phyloP scores from a whole-genome alignment of 2,329 filamentous ascomycete genomes.

The Periconia macrospinosa region DNA sequence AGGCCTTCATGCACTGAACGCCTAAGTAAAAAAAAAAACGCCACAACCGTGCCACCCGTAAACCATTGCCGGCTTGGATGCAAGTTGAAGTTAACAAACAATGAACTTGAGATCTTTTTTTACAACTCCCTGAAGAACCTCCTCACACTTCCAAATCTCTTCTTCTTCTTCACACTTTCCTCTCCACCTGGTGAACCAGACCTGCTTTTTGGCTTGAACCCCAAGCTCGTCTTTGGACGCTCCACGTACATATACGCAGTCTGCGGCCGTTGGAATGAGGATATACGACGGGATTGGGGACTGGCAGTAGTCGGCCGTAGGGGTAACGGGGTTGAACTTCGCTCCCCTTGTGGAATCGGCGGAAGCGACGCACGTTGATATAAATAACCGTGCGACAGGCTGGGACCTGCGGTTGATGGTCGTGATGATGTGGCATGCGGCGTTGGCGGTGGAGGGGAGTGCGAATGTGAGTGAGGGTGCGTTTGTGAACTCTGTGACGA shows the following conservation, averaged over 20 bases:
- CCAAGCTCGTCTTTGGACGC: conserved; percentile 15
- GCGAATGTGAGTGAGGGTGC: neutral
- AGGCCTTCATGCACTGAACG: no score
- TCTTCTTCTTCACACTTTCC: neutral
- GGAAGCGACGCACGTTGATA: conserved; percentile 13
- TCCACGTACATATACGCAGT: conserved; percentile 7
- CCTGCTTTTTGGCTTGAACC: neutral
- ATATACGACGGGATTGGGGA: conserved; percentile 3
- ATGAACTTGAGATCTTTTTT: neutral
- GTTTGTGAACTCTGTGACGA: neutral
- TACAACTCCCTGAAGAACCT: conserved; percentile 1
- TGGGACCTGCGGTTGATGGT: neutral
- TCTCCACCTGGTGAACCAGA: neutral
- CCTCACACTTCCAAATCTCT: neutral
- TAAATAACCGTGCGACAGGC: neutral
- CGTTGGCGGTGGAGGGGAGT: conserved; percentile 4
- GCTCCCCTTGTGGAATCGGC: neutral
- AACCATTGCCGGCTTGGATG: neutral
- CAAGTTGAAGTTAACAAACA: neutral
- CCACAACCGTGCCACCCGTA: neutral
- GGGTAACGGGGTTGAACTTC: neutral
- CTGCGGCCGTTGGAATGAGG: conserved; percentile 9
- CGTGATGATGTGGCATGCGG: conserved; percentile 11
- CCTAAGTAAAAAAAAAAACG: no score
- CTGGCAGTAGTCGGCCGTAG: neutral